Percentiles rank a stretch among this genome's conserved stretches.
Conservation (phyloP, 2,329 filamentous ascomycete species). For the Pyrenophora seminiperda region DNA sequence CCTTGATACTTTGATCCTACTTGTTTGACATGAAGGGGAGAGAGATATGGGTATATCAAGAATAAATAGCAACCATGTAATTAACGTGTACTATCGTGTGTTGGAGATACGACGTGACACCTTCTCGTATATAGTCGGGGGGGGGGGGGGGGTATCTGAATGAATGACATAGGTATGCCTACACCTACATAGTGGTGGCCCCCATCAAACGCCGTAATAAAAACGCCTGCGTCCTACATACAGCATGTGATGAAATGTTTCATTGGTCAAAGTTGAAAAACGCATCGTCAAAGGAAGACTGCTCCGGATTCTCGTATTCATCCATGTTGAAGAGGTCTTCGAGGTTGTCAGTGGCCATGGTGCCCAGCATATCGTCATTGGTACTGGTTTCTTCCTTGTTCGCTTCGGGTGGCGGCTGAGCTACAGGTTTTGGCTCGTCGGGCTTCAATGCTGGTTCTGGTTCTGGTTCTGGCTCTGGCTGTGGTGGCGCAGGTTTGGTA, state of each 20-base stretch:
- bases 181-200: not conserved
- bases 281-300: conserved; percentile 47
- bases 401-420: conserved; percentile 11
- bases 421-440: conserved; percentile 14
- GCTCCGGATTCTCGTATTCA: conserved; percentile 40
- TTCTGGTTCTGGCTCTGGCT: conserved; percentile 3
- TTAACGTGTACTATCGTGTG: too few species aligned
- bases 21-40: too few species aligned
- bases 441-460: conserved; percentile 7
- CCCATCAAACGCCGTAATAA: not conserved
- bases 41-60: not conserved
- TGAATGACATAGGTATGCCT: too few species aligned
- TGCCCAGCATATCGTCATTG: conserved; percentile 34
- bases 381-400: conserved; percentile 9
- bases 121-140: not conserved
- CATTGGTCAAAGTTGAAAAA: conserved; percentile 45
- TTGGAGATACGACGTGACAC: too few species aligned
- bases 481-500: conserved; percentile 9
- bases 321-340: conserved; percentile 46
- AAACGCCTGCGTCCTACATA: not conserved
- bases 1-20: not conserved
- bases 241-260: not conserved
- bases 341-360: conserved; percentile 39
- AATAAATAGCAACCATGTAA: too few species aligned
- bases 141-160: conserved; percentile 14